Evolutionary conservation across 176 grass and related monocot genomes (phyloP), one percentile per base, ranked within the genome.

Genomic region (Musa acuminata): DNA sequence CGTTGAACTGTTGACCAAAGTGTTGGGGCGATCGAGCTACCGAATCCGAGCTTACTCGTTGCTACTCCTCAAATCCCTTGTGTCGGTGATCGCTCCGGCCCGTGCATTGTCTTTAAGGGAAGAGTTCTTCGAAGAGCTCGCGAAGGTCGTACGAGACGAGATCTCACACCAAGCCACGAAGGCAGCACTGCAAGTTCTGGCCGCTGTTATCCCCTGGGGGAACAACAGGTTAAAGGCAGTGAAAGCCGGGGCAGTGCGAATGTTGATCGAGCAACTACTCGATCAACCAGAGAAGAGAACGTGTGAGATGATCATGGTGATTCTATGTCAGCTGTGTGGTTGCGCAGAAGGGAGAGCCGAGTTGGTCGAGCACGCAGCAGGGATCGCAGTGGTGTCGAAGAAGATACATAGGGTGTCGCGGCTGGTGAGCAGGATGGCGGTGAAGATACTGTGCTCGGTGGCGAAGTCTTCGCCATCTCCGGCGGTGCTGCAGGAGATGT

Each of bases 341-440:
- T 91, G 89, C 80, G 82, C 89, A 7, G 85, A 80, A 13, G 82
- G 88, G 68, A 80, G 85, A 17, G 82, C 82, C 7, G 88, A 80
- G 21, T 27, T 85, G 68, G 82, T 78, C 13, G 73, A 72, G 60
- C 88, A 87, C 48, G 79, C 85, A 29, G 85, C 82, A 11, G 85
- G 82, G 19, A 49, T 91, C 11, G 82, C 88, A 1, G 69, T 87
- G 77, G 82, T 80, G 82, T 62, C 85, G 9, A 79, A 74, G 80
- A 83, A 85, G 51, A 75, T 87, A 48, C 85, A 85, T 9, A 73
- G 82, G 29, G 88, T 80, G 72, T 91, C 88, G 29, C 79, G 72
- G n/a, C 55, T 62, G 1, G 63, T 82, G 8, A 82, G 82, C 77
- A 69, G 52, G 19, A 52, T 77, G 76, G 88, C 80, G 0, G 79